phyloP scores from a whole-genome alignment of 1,139 yeast species.

The Yamadazyma triangularis region DNA sequence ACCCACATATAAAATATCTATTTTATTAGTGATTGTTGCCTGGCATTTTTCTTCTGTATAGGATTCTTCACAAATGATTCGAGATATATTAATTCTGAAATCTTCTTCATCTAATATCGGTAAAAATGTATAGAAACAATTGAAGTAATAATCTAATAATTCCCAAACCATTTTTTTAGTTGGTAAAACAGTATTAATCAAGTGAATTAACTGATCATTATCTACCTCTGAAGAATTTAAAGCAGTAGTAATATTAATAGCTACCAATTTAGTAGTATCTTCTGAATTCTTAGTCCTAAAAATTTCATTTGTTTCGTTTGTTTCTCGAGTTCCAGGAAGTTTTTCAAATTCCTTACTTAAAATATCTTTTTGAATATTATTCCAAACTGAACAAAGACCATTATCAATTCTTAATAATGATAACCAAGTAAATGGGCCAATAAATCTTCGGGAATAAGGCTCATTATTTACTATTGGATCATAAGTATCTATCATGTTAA shows the following conservation, averaged over 20 bases:
- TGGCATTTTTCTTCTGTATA: slow-evolving; percentile 14
- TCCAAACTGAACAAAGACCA: neutral
- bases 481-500: neutral
- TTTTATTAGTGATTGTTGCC: slow-evolving; percentile 18
- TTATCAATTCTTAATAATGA: neutral
- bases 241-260: too few species aligned
- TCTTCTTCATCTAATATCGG: slow-evolving; percentile 45
- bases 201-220: slow-evolving; percentile 5
- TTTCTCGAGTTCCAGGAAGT: neutral
- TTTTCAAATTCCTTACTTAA: neutral
- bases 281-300: neutral
- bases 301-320: neutral
- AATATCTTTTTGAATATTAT: neutral
- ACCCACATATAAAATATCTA: slow-evolving; percentile 29
- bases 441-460: neutral
- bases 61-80: slow-evolving; percentile 13
- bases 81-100: slow-evolving; percentile 15
- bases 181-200: slow-evolving; percentile 38
- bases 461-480: neutral
- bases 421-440: neutral
- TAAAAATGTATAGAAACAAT: slow-evolving; percentile 38
- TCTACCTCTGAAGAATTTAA: neutral
- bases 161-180: slow-evolving; percentile 34
- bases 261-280: neutral
- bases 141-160: slow-evolving; percentile 41